These are phyloP conservation scores for Penicillium sclerotigenum DNA, from an alignment of 2,329 filamentous ascomycete genomes.

Conservation along the genomic window DNA sequence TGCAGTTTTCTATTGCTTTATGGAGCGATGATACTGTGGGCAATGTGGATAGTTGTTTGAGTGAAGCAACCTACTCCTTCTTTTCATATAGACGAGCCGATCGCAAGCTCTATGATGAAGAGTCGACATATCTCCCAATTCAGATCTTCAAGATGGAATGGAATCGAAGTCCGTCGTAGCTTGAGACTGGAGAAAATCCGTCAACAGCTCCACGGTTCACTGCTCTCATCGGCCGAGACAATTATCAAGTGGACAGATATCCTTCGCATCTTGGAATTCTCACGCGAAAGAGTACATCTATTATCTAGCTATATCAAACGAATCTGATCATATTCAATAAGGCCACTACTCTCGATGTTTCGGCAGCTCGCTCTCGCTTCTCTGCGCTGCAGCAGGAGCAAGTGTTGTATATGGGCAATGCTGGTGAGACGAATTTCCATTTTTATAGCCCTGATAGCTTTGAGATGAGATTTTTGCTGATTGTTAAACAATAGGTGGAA, in stretches of 20 bases:
- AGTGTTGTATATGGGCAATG: conserved; percentile 76
- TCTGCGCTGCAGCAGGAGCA: conserved; percentile 65
- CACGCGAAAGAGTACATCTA: neutral
- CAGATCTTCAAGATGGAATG: neutral
- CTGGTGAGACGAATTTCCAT: conserved; percentile 15
- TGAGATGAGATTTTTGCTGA: neutral
- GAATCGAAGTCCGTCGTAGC: neutral
- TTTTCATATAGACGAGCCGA: neutral
- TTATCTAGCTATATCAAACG: neutral
- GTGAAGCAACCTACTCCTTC: neutral
- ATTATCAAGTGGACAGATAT: neutral
- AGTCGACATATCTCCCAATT: neutral
- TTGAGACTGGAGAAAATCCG: conserved; percentile 38
- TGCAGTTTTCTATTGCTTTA: neutral
- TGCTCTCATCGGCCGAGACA: conserved; percentile 5
- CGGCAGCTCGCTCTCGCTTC: conserved; percentile 59
- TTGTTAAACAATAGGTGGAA: conserved; percentile 53
- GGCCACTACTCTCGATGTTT: conserved; percentile 51
- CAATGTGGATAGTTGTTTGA: neutral
- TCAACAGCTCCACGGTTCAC: conserved; percentile 14
- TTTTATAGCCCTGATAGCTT: neutral
- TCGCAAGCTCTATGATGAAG: neutral
- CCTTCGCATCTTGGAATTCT: neutral
- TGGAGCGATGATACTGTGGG: neutral
- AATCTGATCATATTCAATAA: conserved; percentile 17